Conservation (phyloP, 73 alveolate genomes). For the Paramecium sonneborni region DNA sequence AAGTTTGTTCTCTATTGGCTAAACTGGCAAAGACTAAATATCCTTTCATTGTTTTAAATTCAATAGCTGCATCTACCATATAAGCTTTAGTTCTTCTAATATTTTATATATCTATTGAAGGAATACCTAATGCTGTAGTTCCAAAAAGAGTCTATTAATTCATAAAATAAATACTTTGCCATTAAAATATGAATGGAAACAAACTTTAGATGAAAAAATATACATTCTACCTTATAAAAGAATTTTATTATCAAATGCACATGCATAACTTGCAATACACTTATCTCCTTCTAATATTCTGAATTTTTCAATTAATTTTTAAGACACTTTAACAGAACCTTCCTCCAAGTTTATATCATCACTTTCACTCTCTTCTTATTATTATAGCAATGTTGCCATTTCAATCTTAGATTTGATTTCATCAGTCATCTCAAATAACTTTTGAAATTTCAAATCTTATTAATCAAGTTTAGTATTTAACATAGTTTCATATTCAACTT, state of each 20-base stretch:
- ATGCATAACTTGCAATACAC: constrained; percentile 66
- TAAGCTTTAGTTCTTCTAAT: constrained; percentile 45
- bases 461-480: background rate
- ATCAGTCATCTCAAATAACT: background rate
- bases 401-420: constrained; percentile 9
- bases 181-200: constrained; percentile 79
- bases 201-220: constrained; percentile 68
- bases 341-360: constrained; percentile 39
- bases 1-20: constrained; percentile 35
- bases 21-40: constrained; percentile 25
- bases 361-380: background rate
- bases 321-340: constrained; percentile 45
- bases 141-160: constrained; percentile 73
- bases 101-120: constrained; percentile 56
- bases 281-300: constrained; percentile 63
- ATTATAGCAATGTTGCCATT: background rate
- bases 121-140: constrained; percentile 72
- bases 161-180: constrained; percentile 47
- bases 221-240: constrained; percentile 77
- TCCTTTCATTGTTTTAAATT: constrained; percentile 38
- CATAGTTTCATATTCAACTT: background rate
- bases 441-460: background rate
- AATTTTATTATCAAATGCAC: constrained; percentile 69
- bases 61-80: constrained; percentile 43
- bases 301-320: constrained; percentile 21